phyloP scores from a whole-genome alignment of 768 basidiomycete species.

The Xanthoconium stramineum region DNA sequence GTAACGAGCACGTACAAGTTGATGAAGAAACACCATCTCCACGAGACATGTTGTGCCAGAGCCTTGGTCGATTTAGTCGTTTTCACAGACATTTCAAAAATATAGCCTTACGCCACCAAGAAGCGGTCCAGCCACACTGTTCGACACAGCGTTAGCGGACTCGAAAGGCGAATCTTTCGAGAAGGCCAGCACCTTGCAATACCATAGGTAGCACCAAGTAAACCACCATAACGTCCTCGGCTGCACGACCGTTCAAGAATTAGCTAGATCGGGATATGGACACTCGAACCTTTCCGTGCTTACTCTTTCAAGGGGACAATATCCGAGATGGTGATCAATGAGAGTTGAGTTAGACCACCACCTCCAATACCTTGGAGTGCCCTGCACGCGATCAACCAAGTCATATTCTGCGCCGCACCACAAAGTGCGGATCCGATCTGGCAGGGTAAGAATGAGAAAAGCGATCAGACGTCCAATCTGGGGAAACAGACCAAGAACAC shows the following conservation, averaged over 20 bases:
- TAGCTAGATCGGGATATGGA: neutral
- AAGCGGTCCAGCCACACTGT: constrained; percentile 70
- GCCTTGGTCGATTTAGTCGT: constrained; percentile 35
- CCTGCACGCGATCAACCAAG: constrained; percentile 71
- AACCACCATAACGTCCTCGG: constrained; percentile 75
- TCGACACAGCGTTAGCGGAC: neutral
- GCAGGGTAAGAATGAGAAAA: neutral
- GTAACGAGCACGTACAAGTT: constrained; percentile 48
- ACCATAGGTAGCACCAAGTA: constrained; percentile 78
- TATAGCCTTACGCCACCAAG: constrained; percentile 66
- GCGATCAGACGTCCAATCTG: neutral
- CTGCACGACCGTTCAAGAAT: constrained; percentile 35
- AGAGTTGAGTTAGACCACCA: constrained; percentile 71
- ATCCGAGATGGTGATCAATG: constrained; percentile 77
- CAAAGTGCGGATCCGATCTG: constrained; percentile 79
- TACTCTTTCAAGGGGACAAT: constrained; percentile 80
- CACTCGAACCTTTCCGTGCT: constrained; percentile 14
- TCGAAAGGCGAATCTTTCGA: neutral
- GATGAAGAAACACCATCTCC: constrained; percentile 84
- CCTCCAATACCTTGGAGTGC: constrained; percentile 87
- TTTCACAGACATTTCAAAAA: neutral
- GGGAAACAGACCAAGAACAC: constrained; percentile 57
- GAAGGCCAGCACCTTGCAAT: constrained; percentile 41
- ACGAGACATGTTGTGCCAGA: constrained; percentile 69
- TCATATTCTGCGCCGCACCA: constrained; percentile 76